These are phyloP conservation scores for Microsporum canis DNA, from an alignment of 2,329 filamentous ascomycete species.

Conservation along the genomic window DNA sequence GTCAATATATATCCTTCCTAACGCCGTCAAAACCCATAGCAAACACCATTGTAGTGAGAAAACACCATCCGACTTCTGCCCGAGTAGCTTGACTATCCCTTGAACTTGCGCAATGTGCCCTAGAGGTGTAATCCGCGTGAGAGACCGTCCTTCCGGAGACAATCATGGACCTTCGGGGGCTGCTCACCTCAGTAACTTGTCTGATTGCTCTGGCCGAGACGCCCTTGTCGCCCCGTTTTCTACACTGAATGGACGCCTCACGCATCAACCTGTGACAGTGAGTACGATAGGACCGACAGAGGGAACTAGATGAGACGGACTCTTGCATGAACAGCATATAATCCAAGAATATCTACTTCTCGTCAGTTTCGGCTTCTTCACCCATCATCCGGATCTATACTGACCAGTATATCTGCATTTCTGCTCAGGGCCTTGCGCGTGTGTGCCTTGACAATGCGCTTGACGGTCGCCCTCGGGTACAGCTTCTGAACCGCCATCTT, in stretches of 20 bases:
- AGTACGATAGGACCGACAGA: background rate
- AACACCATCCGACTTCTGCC: no score
- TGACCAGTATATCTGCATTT: slow-evolving; percentile 73
- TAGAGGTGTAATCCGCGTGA: background rate
- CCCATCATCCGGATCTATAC: slow-evolving; percentile 16
- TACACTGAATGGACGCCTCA: slow-evolving; percentile 65
- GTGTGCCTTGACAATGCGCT: slow-evolving; percentile 83
- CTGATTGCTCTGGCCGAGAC: slow-evolving; percentile 65
- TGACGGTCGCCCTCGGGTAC: slow-evolving; percentile 74
- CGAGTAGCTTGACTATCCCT: slow-evolving; percentile 1
- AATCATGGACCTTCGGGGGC: background rate
- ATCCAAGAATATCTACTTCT: slow-evolving; percentile 64
- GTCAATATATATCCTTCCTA: background rate
- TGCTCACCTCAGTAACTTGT: slow-evolving; percentile 62
- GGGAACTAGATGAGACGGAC: slow-evolving; percentile 29
- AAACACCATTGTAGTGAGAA: no score
- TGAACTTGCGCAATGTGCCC: slow-evolving; percentile 6
- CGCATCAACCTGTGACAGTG: slow-evolving; percentile 53
- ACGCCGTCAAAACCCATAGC: background rate
- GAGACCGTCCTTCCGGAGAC: background rate
- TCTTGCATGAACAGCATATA: slow-evolving; percentile 70
- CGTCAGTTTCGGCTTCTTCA: background rate
- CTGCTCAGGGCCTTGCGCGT: slow-evolving; percentile 69
- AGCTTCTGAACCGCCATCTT: slow-evolving; percentile 56
- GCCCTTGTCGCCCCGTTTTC: slow-evolving; percentile 59